Conservation (phyloP, 495 filamentous ascomycete genomes). For the Glonium stellatum region DNA sequence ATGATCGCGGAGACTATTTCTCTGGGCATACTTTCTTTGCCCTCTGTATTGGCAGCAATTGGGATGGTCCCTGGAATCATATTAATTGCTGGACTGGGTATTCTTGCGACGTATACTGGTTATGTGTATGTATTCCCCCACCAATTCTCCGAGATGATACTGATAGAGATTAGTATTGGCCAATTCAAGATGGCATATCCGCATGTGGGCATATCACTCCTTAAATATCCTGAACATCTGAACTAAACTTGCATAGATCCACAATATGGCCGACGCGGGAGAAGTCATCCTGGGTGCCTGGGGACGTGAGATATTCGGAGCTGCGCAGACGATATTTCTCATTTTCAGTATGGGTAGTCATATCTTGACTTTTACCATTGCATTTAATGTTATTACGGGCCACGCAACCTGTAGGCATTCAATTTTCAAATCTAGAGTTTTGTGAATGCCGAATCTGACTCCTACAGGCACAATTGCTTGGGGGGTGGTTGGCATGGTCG, state of each 20-base stretch:
- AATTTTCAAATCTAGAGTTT: conserved; percentile 34
- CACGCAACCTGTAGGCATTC: conserved; percentile 61
- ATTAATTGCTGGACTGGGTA: conserved; percentile 53
- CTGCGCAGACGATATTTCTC: conserved; percentile 58
- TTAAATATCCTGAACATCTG: not conserved
- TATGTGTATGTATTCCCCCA: conserved; percentile 41
- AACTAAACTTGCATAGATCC: conserved; percentile 32
- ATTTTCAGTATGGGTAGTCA: conserved; percentile 71
- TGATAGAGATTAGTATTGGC: conserved; percentile 41
- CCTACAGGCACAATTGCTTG: conserved; percentile 8
- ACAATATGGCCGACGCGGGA: conserved; percentile 67
- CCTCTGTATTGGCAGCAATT: conserved; percentile 22
- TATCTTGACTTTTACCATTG: conserved; percentile 64
- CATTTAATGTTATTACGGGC: conserved; percentile 57
- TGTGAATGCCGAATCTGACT: not conserved
- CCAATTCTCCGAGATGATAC: not conserved
- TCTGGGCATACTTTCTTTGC: conserved; percentile 33
- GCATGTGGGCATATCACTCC: conserved; percentile 33
- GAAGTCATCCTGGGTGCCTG: conserved; percentile 54
- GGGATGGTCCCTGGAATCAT: conserved; percentile 43
- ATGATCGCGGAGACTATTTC: conserved; percentile 38
- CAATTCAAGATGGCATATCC: conserved; percentile 69
- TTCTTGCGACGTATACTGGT: conserved; percentile 70
- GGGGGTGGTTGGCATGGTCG: conserved; percentile 44
- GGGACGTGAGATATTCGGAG: conserved; percentile 59